Percentiles rank a stretch among this genome's conserved stretches.
These are phyloP conservation scores for Globisporangium middletonii DNA, from an alignment of 352 stramenopile species.

Conservation along the genomic window DNA sequence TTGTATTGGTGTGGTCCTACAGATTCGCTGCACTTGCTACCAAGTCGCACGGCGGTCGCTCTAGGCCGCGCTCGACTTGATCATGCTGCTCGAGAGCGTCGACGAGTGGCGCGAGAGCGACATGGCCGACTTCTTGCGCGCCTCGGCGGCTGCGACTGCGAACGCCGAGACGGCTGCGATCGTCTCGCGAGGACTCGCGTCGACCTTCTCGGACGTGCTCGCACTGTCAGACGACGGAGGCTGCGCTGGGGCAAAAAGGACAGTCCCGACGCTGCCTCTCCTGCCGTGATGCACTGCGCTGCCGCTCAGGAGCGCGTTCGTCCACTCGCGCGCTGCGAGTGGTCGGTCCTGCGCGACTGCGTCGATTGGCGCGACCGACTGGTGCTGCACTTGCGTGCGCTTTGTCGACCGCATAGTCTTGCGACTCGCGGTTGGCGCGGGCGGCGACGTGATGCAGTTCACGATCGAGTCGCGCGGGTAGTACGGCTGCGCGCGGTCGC, in stretches of 20 bases:
- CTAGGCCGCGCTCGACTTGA: constrained; percentile 6
- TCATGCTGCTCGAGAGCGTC: constrained; percentile 13
- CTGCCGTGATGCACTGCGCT: neutral
- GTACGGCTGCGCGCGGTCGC: constrained; percentile 5
- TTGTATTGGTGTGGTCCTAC: neutral
- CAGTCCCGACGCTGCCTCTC: constrained; percentile 14
- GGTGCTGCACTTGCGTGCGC: neutral
- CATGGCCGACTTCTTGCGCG: constrained; percentile 43
- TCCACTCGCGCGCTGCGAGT: neutral
- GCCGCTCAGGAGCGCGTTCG: neutral
- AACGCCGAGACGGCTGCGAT: constrained; percentile 51
- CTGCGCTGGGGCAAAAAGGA: constrained; percentile 5
- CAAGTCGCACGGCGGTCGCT: no score
- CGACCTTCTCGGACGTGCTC: neutral
- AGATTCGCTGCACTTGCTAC: no score
- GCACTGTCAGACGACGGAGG: no score
- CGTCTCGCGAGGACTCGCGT: constrained; percentile 16
- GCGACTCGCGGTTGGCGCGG: neutral
- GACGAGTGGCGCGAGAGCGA: constrained; percentile 46
- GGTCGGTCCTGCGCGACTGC: no score
- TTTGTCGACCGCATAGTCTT: neutral
- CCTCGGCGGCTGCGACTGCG: constrained; percentile 36
- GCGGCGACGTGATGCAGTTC: constrained; percentile 11
- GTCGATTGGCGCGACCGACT: neutral
- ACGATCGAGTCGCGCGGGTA: constrained; percentile 13